These are phyloP conservation scores for Bretschneidera sinensis DNA, from an alignment of 345 rosid genomes.

Conservation along the genomic window DNA sequence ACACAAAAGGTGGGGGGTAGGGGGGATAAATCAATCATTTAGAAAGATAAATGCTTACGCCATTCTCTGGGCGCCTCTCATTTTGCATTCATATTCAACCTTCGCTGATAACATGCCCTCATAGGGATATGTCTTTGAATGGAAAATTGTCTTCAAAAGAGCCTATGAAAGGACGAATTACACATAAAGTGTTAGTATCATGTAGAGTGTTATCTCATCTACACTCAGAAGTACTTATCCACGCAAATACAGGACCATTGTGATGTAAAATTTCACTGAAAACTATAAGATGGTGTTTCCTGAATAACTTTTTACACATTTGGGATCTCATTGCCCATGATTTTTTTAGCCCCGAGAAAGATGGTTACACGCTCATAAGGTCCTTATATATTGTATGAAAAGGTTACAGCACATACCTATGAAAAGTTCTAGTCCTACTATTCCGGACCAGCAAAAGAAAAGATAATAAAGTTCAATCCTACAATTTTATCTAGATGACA, in stretches of 20 bases:
- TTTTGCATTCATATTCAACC: constrained; percentile 87
- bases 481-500: no score
- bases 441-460: no score
- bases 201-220: background rate
- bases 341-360: no score
- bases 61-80: constrained; percentile 96
- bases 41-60: constrained; percentile 53
- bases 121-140: constrained; percentile 68
- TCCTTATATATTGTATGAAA: no score
- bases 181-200: background rate
- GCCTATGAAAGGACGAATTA: constrained; percentile 42
- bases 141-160: constrained; percentile 86
- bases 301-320: no score
- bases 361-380: no score
- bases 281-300: no score
- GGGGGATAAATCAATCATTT: background rate
- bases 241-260: background rate
- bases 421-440: no score
- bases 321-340: no score
- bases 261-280: no score
- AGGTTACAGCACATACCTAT: no score
- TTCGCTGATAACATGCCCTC: constrained; percentile 77
- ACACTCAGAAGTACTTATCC: background rate
- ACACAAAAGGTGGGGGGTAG: background rate
- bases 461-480: no score